A percentile compares a stretch with the other conserved stretches of the same genome.
Evolutionary conservation across 371 early-diverging fungal species (phyloP).

Genomic region (Syncephalastrum monosporum): DNA sequence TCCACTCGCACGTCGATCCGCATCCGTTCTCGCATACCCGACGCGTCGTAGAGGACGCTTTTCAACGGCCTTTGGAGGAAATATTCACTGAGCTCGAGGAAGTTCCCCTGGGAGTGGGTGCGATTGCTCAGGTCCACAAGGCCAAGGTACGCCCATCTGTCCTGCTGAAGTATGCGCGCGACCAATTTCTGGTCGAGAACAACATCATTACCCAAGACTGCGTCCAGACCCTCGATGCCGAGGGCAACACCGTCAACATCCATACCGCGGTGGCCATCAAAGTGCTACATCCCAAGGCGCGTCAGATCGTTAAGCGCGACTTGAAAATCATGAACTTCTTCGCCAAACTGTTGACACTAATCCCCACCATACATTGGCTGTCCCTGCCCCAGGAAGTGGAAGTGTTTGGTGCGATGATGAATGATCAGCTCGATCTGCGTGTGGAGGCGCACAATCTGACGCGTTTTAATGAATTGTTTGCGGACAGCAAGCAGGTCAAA

Average conservation of each 20-base stretch:
- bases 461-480: conserved; percentile 72
- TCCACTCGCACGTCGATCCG: conserved; percentile 82
- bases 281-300: conserved; percentile 87
- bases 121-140: conserved; percentile 92
- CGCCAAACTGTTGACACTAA: conserved; percentile 60
- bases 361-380: conserved; percentile 83
- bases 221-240: conserved; percentile 24
- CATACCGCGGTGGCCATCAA: conserved; percentile 87
- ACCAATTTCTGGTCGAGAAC: conserved; percentile 20
- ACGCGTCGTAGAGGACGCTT: conserved; percentile 58
- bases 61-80: conserved; percentile 64
- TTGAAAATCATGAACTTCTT: conserved; percentile 74
- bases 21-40: conserved; percentile 76
- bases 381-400: conserved; percentile 85
- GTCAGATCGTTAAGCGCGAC: conserved; percentile 70
- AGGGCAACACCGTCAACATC: conserved; percentile 27
- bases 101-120: conserved; percentile 89
- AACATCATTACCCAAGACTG: conserved; percentile 34
- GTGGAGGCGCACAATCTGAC: conserved; percentile 79
- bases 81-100: conserved; percentile 77
- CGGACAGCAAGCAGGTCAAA: conserved; percentile 43
- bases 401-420: conserved; percentile 93
- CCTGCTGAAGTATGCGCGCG: conserved; percentile 24
- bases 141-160: conserved; percentile 60
- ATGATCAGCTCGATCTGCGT: conserved; percentile 84